These are phyloP conservation scores for Pinguiococcus pyrenoidosus DNA, from an alignment of 108 stramenopile genomes.

Conservation along the genomic window DNA sequence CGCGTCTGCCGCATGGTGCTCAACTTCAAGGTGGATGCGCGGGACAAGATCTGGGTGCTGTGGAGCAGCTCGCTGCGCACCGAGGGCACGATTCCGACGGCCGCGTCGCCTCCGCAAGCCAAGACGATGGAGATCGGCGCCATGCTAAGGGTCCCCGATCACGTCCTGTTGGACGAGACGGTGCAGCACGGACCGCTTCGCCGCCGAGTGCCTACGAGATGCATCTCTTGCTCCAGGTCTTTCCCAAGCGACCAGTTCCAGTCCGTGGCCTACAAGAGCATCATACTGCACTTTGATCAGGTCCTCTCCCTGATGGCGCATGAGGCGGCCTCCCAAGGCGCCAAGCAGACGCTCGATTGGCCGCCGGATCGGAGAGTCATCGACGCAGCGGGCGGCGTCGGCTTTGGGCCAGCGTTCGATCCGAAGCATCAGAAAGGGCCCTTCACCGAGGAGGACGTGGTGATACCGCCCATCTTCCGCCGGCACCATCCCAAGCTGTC, in stretches of 20 bases:
- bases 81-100: neutral
- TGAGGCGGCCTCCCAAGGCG: slow-evolving; percentile 18
- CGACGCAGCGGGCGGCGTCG: slow-evolving; percentile 53
- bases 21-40: slow-evolving; percentile 71
- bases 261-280: slow-evolving; percentile 53
- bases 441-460: slow-evolving; percentile 25
- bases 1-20: slow-evolving; percentile 50
- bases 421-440: slow-evolving; percentile 8
- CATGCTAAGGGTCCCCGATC: slow-evolving; percentile 14
- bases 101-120: neutral
- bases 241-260: slow-evolving; percentile 41
- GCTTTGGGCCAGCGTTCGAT: slow-evolving; percentile 46
- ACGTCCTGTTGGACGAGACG: slow-evolving; percentile 15
- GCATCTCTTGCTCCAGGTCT: too few species aligned
- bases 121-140: too few species aligned
- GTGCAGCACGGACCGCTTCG: neutral
- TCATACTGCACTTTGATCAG: slow-evolving; percentile 60
- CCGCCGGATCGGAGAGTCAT: slow-evolving; percentile 52
- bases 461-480: slow-evolving; percentile 58
- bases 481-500: slow-evolving; percentile 48
- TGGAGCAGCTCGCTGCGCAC: slow-evolving; percentile 45
- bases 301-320: slow-evolving; percentile 37
- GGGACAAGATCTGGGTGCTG: slow-evolving; percentile 44
- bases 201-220: too few species aligned
- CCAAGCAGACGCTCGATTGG: slow-evolving; percentile 34